Conservation (phyloP, 257 asterid genomes). For the Oldenlandia corymbosa region DNA sequence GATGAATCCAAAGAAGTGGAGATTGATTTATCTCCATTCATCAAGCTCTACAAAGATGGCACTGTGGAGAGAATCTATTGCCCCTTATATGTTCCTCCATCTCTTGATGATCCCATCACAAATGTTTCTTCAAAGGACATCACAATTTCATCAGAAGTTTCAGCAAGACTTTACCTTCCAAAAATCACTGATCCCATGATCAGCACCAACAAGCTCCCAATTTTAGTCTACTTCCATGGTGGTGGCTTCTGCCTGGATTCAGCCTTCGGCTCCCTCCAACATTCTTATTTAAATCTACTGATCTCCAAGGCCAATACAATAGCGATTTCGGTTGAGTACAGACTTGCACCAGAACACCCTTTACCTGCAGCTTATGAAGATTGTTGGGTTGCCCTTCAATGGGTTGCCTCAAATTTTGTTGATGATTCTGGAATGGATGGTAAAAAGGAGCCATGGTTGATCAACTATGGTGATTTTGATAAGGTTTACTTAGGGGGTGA, state of each 20-base stretch:
- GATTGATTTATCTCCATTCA: slow-evolving; percentile 14
- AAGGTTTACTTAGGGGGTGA: slow-evolving; percentile 32
- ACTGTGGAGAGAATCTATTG: slow-evolving; percentile 20
- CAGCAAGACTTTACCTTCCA: slow-evolving; percentile 33
- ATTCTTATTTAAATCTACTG: slow-evolving; percentile 13
- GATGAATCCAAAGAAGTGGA: slow-evolving; percentile 14
- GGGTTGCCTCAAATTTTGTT: slow-evolving; percentile 21
- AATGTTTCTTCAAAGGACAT: slow-evolving; percentile 32
- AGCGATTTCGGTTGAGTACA: slow-evolving; percentile 28
- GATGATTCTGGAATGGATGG: neutral
- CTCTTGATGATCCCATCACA: slow-evolving; percentile 19
- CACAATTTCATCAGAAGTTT: slow-evolving; percentile 23
- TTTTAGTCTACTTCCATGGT: slow-evolving; percentile 26
- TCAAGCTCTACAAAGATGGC: slow-evolving; percentile 31
- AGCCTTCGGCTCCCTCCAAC: slow-evolving; percentile 17
- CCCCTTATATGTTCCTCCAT: slow-evolving; percentile 22
- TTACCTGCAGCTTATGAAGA: slow-evolving; percentile 41
- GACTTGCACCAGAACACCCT: slow-evolving; percentile 50
- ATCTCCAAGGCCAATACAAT: slow-evolving; percentile 15
- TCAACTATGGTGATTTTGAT: slow-evolving; percentile 30
- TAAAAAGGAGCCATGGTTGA: slow-evolving; percentile 26
- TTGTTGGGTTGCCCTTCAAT: slow-evolving; percentile 33
- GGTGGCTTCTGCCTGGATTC: slow-evolving; percentile 32
- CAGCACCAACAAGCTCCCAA: slow-evolving; percentile 26
- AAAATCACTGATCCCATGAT: neutral